phyloP scores from a whole-genome alignment of 1,284 basidiomycete genomes.

The Pseudomicrostroma phylloplanum region DNA sequence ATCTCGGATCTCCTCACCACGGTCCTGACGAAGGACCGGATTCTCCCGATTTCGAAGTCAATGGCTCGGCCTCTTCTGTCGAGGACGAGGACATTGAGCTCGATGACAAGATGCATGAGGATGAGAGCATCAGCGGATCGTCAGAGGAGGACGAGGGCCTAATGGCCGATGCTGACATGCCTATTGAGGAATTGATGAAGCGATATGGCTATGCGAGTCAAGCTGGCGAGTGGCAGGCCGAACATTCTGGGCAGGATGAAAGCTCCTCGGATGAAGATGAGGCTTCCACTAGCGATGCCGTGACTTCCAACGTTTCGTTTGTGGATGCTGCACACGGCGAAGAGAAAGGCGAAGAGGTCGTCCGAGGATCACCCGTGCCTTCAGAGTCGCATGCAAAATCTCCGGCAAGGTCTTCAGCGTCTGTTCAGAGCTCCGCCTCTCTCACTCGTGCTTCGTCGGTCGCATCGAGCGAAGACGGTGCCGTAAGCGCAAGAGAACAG shows the following conservation, averaged over 20 bases:
- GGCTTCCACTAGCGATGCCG: neutral
- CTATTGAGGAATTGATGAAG: slow-evolving; percentile 57
- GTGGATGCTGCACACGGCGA: neutral
- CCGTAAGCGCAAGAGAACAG: neutral
- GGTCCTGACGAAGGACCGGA: too few species aligned
- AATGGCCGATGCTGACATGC: slow-evolving; percentile 55
- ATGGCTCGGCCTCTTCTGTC: too few species aligned
- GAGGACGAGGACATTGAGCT: slow-evolving; percentile 30
- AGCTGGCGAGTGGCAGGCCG: slow-evolving; percentile 6
- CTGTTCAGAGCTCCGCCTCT: slow-evolving; percentile 19
- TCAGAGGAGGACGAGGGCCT: slow-evolving; percentile 57
- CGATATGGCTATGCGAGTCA: slow-evolving; percentile 53
- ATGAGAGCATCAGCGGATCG: slow-evolving; percentile 50
- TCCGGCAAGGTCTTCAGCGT: slow-evolving; percentile 2
- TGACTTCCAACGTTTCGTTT: neutral
- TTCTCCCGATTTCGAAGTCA: too few species aligned
- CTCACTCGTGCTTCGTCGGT: slow-evolving; percentile 20
- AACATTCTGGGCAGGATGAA: slow-evolving; percentile 9
- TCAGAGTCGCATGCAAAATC: neutral
- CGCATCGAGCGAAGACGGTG: slow-evolving; percentile 2
- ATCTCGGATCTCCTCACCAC: too few species aligned
- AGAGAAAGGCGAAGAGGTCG: neutral
- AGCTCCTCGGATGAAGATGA: slow-evolving; percentile 19
- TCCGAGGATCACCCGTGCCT: neutral
- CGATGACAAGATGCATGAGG: slow-evolving; percentile 35